A percentile compares a stretch with the other conserved stretches of the same genome.
phyloP scores from a whole-genome alignment of 768 basidiomycete genomes.

The Amanita fuliginea region DNA sequence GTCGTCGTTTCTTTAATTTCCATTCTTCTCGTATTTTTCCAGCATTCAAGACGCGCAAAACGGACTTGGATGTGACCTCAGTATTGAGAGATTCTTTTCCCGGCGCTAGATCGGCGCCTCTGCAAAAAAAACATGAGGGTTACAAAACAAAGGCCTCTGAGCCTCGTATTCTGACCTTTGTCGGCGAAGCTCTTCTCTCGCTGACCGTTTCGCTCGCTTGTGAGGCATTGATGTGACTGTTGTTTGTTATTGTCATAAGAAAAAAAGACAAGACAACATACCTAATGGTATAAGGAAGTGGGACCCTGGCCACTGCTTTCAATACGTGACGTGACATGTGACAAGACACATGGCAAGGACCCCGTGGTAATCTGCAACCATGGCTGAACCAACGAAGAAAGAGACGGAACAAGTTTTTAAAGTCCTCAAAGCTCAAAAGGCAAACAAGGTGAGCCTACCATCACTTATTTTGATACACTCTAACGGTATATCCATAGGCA shows the following conservation, averaged over 20 bases:
- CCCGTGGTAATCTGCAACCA: neutral
- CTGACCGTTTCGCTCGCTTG: slow-evolving; percentile 46
- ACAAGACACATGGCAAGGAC: neutral
- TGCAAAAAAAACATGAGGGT: slow-evolving; percentile 15
- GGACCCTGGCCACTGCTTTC: neutral
- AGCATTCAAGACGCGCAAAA: slow-evolving; percentile 55
- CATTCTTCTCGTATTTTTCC: slow-evolving; percentile 44
- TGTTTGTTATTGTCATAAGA: neutral
- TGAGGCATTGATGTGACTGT: slow-evolving; percentile 40
- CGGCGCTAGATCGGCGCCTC: slow-evolving; percentile 42
- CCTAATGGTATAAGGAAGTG: neutral
- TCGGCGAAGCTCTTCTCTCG: slow-evolving; percentile 30
- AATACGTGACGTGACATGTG: neutral
- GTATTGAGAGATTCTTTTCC: slow-evolving; percentile 26
- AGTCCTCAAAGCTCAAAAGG: slow-evolving; percentile 73
- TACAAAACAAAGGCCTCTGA: neutral
- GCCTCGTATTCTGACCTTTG: slow-evolving; percentile 21
- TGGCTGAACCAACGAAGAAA: slow-evolving; percentile 73
- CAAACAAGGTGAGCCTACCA: slow-evolving; percentile 55
- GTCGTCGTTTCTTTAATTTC: slow-evolving; percentile 35
- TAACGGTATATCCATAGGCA: slow-evolving; percentile 8
- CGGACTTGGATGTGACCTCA: slow-evolving; percentile 64
- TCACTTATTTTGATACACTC: neutral
- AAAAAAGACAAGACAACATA: too few relatives aligned
- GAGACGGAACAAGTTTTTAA: slow-evolving; percentile 85